Evolutionary conservation across 2,329 filamentous ascomycete genomes (phyloP).

Genomic region (Sporothrix inflata): DNA sequence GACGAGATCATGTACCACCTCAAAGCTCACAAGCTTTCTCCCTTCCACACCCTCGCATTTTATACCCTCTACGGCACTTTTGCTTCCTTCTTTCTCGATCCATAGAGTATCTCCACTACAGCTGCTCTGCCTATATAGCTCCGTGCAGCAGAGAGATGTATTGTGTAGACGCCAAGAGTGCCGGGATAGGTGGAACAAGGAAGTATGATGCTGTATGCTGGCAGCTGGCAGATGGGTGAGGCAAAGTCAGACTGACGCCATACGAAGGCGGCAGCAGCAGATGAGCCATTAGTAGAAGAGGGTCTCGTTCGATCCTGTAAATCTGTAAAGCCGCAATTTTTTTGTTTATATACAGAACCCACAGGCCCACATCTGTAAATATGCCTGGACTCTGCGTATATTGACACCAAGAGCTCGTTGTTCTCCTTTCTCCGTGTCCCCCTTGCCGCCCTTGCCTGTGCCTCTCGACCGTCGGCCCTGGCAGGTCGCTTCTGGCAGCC

Average conservation of each 20-base stretch:
- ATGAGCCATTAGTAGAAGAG: not conserved
- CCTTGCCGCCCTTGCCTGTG: not conserved
- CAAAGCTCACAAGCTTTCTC: not conserved
- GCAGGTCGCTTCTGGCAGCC: conserved; percentile 10
- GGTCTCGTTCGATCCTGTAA: not conserved
- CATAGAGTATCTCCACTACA: not conserved
- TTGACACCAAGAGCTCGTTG: not conserved
- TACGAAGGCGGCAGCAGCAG: not conserved
- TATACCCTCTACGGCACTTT: not conserved
- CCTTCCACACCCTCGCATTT: not conserved
- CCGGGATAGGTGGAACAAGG: not conserved
- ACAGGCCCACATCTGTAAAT: not conserved
- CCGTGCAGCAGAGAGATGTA: not conserved
- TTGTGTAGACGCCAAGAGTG: not conserved
- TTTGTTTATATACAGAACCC: not conserved
- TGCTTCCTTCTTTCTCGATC: not conserved
- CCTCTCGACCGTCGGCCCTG: not conserved
- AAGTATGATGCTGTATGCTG: not conserved
- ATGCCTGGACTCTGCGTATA: not conserved
- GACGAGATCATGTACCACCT: conserved; percentile 11
- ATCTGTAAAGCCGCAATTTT: too few species aligned
- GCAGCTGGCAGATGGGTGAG: not conserved
- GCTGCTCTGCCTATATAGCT: not conserved
- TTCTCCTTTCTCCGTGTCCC: not conserved
- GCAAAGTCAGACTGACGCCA: not conserved